Percentiles rank a stretch among this genome's conserved stretches.
These are phyloP conservation scores for Lichtheimia ramosa DNA, from an alignment of 371 early-diverging fungal genomes.

Conservation along the genomic window DNA sequence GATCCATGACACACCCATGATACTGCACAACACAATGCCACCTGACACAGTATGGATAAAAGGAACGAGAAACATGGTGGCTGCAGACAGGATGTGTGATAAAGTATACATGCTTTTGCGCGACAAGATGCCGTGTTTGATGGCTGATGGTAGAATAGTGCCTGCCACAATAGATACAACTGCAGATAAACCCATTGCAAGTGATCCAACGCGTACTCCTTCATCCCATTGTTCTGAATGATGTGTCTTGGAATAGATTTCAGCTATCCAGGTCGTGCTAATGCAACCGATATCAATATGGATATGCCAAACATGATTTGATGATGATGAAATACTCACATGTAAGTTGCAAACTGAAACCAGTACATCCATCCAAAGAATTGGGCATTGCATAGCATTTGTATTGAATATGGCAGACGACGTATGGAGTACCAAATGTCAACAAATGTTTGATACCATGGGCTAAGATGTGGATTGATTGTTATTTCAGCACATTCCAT, in stretches of 20 bases:
- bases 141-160: slow-evolving; percentile 11
- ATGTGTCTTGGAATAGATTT: slow-evolving; percentile 30
- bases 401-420: slow-evolving; percentile 57
- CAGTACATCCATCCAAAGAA: slow-evolving; percentile 85
- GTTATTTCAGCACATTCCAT: background rate
- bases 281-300: background rate
- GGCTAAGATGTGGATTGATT: slow-evolving; percentile 10
- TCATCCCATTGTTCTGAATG: slow-evolving; percentile 1
- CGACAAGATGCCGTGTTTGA: slow-evolving; percentile 17
- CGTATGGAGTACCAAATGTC: slow-evolving; percentile 57
- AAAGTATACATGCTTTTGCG: slow-evolving; percentile 57
- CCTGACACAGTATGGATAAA: slow-evolving; percentile 45
- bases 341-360: slow-evolving; percentile 55
- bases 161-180: slow-evolving; percentile 48
- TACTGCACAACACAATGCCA: slow-evolving; percentile 58
- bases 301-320: background rate
- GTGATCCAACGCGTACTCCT: background rate
- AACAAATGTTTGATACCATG: slow-evolving; percentile 46
- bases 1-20: slow-evolving; percentile 74
- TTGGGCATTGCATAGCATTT: slow-evolving; percentile 70
- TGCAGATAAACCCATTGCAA: slow-evolving; percentile 65
- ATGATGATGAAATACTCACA: background rate
- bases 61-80: slow-evolving; percentile 51
- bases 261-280: slow-evolving; percentile 51
- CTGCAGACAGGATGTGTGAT: slow-evolving; percentile 55